These are phyloP conservation scores for Nectriaceae sp. DNA, from an alignment of 2,329 filamentous ascomycete genomes.

Conservation along the genomic window DNA sequence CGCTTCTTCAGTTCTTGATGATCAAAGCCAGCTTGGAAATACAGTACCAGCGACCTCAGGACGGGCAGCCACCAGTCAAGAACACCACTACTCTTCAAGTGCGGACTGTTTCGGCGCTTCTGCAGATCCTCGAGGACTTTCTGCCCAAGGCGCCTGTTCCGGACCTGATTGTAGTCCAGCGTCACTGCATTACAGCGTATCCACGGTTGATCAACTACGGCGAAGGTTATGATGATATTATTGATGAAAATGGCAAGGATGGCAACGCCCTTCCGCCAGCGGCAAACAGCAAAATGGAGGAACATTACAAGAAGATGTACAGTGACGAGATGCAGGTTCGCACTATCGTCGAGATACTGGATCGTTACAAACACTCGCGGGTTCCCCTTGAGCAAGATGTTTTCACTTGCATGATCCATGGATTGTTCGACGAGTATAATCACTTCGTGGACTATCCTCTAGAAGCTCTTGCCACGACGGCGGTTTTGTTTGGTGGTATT, in stretches of 20 bases:
- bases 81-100: constrained; percentile 78
- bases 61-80: constrained; percentile 55
- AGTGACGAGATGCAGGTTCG: constrained; percentile 85
- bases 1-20: constrained; percentile 77
- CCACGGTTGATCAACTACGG: constrained; percentile 96
- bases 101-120: constrained; percentile 78
- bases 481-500: constrained; percentile 93
- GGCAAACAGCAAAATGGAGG: constrained; percentile 91
- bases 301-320: constrained; percentile 98
- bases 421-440: constrained; percentile 93
- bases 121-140: constrained; percentile 77
- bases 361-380: constrained; percentile 84
- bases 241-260: constrained; percentile 79
- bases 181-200: constrained; percentile 88
- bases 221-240: constrained; percentile 87
- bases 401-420: constrained; percentile 98
- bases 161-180: constrained; percentile 78
- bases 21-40: constrained; percentile 85
- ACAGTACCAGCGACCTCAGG: constrained; percentile 69
- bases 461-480: constrained; percentile 93
- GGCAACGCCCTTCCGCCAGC: constrained; percentile 79
- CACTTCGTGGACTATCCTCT: constrained; percentile 95
- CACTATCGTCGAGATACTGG: constrained; percentile 80
- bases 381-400: constrained; percentile 87
- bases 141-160: constrained; percentile 59